phyloP scores from a whole-genome alignment of 352 stramenopile species.

The Globisporangium canariense region DNA sequence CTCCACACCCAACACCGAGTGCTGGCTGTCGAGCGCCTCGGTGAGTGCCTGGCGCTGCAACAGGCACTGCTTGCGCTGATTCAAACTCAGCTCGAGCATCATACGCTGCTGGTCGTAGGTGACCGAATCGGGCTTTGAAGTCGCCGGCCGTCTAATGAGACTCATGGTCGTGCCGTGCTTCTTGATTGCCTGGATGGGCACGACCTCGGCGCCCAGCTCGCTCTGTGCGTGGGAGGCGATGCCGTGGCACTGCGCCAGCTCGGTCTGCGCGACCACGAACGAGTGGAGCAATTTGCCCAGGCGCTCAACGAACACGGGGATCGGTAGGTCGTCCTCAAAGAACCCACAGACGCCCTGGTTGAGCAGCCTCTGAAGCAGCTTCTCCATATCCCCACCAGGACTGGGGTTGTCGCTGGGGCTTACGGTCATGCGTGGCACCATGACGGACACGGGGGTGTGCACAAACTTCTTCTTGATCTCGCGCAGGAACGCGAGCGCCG shows the following conservation, averaged over 20 bases:
- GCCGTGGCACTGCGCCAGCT: constrained; percentile 43
- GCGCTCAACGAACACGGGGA: constrained; percentile 35
- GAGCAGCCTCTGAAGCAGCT: constrained; percentile 47
- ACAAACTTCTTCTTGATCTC: constrained; percentile 62
- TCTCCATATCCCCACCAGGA: constrained; percentile 25
- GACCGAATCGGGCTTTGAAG: constrained; percentile 43
- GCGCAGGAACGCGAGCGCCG: constrained; percentile 44
- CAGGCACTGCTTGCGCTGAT: constrained; percentile 61
- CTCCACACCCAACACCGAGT: constrained; percentile 64
- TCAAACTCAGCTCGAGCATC: constrained; percentile 65
- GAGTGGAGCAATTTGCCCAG: constrained; percentile 54
- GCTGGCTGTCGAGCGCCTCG: constrained; percentile 33
- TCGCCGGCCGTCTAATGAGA: constrained; percentile 24
- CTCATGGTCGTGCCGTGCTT: constrained; percentile 23
- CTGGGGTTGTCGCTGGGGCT: constrained; percentile 7
- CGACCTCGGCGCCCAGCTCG: constrained; percentile 28
- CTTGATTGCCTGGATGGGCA: constrained; percentile 31
- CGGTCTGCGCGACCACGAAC: constrained; percentile 45
- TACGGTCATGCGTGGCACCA: constrained; percentile 22
- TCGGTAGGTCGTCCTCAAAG: constrained; percentile 44
- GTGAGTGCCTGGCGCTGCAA: constrained; percentile 42
- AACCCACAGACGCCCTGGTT: constrained; percentile 60
- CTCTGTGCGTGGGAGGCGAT: constrained; percentile 10
- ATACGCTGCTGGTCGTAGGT: constrained; percentile 61
- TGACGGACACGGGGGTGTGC: constrained; percentile 45